Base-by-base conservation (phyloP, 78 protist species). In the Dictyostelium capitatum region DNA sequence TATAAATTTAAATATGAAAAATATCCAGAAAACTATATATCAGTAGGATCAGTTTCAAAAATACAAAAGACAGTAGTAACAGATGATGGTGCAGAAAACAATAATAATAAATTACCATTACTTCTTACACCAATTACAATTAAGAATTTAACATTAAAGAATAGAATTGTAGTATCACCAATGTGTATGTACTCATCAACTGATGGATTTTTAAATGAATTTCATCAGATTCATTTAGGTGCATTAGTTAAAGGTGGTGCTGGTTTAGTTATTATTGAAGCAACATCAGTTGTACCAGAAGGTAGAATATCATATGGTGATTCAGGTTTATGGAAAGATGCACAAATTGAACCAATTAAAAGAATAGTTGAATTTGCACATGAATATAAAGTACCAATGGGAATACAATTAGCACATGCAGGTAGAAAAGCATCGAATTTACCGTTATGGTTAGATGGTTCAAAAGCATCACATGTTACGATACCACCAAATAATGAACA, bases 171-270 rank as follows among this genome's bases (percentile, higher is more conserved):
- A 28, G 81, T 70, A 20, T 50, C 81, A 20, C 90, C 90, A 37
- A 83, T 72, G 90, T 67, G 75, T 17, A 37, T 30, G 25, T 67
- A 67, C 11, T 64, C 79, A 65, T n/a, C 51, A 10, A 32, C 8
- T 5, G 83, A 77, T 77, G 91, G 91, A 19, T 51, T 72, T 8
- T 41, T 72, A 73, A 83, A 72, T 72, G 91, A 83, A 37, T 83
- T 80, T 80, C 91, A 83, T 72, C 43, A 53, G 23, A 70, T 72
- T 1, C 91, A 83, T 59, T 54, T 41, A 6, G 65, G 82, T 54
- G 17, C 57, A 15, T 83, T 72, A 72, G 91, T 82, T 3, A 83
- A 72, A 53, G 91, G 91, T 43, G 91, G 91, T 56, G 91, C 91
- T 10, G 65, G 62, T 20, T 23, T 83, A 70, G 41, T 83, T n/a